A percentile compares a stretch with the other conserved stretches of the same genome.
phyloP scores from a whole-genome alignment of 2,329 filamentous ascomycete genomes.

The Colletotrichum musicola region DNA sequence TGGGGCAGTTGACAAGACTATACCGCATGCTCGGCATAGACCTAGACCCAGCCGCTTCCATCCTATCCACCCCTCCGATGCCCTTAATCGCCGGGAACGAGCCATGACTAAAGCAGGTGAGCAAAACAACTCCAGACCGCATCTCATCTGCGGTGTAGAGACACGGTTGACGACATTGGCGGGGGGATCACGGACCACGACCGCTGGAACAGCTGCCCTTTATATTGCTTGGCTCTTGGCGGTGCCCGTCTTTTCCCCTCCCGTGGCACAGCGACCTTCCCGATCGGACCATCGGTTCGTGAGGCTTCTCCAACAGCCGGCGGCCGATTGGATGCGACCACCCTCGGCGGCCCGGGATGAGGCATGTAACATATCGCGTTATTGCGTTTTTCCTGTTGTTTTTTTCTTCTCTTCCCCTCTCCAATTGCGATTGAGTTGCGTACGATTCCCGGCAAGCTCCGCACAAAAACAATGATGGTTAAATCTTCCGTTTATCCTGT shows the following conservation, averaged over 20 bases:
- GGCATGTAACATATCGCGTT: slow-evolving; percentile 23
- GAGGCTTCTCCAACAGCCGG: slow-evolving; percentile 3
- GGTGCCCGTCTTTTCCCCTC: slow-evolving; percentile 29
- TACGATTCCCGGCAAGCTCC: neutral
- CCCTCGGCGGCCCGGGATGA: slow-evolving; percentile 30
- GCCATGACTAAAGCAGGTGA: too few relatives aligned
- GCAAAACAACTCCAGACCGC: too few relatives aligned
- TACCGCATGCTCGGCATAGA: too few relatives aligned
- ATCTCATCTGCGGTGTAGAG: too few relatives aligned
- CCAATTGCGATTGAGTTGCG: neutral
- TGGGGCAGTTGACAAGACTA: too few relatives aligned
- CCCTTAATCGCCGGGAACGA: too few relatives aligned
- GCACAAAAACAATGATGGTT: too few relatives aligned
- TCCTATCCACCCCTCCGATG: too few relatives aligned
- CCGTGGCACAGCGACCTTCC: slow-evolving; percentile 32
- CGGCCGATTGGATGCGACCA: slow-evolving; percentile 24
- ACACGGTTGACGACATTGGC: slow-evolving; percentile 7
- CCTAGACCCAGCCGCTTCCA: too few relatives aligned
- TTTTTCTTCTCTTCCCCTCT: neutral
- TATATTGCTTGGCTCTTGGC: slow-evolving; percentile 37
- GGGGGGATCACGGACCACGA: neutral
- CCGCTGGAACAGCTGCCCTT: slow-evolving; percentile 3
- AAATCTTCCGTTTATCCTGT: too few relatives aligned
- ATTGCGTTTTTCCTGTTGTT: neutral
- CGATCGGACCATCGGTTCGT: slow-evolving; percentile 29